These are phyloP conservation scores for Coemansia sp. DNA, from an alignment of 192 early-diverging fungal species.

Conservation along the genomic window DNA sequence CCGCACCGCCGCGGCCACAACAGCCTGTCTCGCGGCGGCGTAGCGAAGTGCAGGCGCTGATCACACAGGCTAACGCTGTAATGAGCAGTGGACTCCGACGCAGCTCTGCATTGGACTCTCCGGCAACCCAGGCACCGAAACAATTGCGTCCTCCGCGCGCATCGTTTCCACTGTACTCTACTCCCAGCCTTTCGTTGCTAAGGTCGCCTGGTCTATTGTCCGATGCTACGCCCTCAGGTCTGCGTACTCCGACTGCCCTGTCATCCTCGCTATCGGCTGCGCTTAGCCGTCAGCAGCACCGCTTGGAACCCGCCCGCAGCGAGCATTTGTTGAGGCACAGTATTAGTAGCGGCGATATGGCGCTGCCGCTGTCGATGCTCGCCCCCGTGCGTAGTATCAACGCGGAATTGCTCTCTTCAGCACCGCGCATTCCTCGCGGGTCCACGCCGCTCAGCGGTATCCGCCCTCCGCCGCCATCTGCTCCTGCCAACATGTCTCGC, in stretches of 20 bases:
- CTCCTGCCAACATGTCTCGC: neutral
- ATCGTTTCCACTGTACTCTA: constrained; percentile 32
- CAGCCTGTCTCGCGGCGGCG: constrained; percentile 31
- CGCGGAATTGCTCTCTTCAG: neutral
- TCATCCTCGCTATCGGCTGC: constrained; percentile 13
- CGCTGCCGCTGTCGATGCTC: constrained; percentile 13
- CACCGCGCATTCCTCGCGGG: constrained; percentile 2
- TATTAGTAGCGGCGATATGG: constrained; percentile 14
- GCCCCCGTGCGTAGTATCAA: neutral
- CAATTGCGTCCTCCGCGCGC: constrained; percentile 38
- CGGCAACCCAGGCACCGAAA: neutral
- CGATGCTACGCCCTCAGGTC: neutral
- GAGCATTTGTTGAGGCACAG: neutral
- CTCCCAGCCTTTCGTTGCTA: neutral
- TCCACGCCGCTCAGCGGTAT: neutral
- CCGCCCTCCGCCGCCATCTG: neutral
- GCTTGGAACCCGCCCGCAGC: constrained; percentile 20
- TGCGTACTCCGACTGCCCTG: constrained; percentile 15
- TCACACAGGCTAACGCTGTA: constrained; percentile 51
- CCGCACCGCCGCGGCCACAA: constrained; percentile 1
- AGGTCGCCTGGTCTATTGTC: constrained; percentile 2
- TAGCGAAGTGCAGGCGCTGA: constrained; percentile 46
- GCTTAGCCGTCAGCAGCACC: constrained; percentile 30
- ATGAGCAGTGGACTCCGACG: constrained; percentile 13
- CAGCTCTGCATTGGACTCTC: constrained; percentile 11